Conservation (phyloP, 2,329 filamentous ascomycete species). For the Pseudogymnoascus sp. region DNA sequence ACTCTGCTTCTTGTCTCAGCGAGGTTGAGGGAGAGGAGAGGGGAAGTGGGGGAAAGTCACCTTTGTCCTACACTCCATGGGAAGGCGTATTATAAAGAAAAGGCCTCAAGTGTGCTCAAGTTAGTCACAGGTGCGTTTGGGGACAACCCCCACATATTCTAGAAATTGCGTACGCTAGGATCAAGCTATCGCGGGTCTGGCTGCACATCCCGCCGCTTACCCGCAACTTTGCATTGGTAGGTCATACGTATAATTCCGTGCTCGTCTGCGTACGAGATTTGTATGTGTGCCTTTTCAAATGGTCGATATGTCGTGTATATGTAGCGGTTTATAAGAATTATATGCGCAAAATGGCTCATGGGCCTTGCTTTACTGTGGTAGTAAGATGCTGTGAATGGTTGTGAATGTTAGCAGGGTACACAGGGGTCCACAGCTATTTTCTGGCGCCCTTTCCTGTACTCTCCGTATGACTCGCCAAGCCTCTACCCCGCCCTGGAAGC, state of each 20-base stretch:
- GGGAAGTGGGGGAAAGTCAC: not conserved
- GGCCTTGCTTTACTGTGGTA: not conserved
- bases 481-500: not conserved
- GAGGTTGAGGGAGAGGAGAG: not conserved
- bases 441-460: not conserved
- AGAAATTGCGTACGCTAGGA: constrained; percentile 8
- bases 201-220: constrained; percentile 4
- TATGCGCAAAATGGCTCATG: not conserved
- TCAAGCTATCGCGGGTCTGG: constrained; percentile 8
- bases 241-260: not conserved
- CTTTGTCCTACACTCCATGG: not conserved
- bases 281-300: not conserved
- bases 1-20: not conserved
- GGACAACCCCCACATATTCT: constrained; percentile 1
- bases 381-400: not conserved
- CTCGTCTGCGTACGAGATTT: not conserved
- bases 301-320: not conserved
- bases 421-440: not conserved
- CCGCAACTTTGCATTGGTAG: not conserved
- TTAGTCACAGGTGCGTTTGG: constrained; percentile 6
- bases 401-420: not conserved
- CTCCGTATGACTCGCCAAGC: not conserved
- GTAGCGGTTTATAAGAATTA: not conserved
- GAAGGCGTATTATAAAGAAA: not conserved
- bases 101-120: not conserved